These are phyloP conservation scores for Saksenaea oblongispora DNA, from an alignment of 371 early-diverging fungal genomes.

Conservation along the genomic window DNA sequence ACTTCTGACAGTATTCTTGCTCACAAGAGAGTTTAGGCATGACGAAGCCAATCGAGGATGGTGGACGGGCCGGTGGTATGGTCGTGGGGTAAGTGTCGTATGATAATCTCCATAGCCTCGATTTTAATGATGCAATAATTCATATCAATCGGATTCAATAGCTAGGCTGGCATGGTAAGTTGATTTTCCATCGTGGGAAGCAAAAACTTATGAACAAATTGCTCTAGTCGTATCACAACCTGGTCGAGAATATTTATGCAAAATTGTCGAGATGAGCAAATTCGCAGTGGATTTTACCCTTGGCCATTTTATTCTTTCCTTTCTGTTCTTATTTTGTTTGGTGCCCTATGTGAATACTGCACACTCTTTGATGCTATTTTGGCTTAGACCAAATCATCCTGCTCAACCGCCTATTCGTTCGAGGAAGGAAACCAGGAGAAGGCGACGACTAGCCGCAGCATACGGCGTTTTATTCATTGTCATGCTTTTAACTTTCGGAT, in stretches of 20 bases:
- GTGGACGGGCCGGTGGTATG: slow-evolving; percentile 92
- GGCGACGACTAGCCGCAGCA: slow-evolving; percentile 61
- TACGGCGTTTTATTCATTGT: slow-evolving; percentile 73
- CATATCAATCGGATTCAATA: slow-evolving; percentile 7
- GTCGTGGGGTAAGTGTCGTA: slow-evolving; percentile 69
- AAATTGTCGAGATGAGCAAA: slow-evolving; percentile 83
- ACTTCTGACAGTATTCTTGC: slow-evolving; percentile 64
- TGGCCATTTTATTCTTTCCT: slow-evolving; percentile 75
- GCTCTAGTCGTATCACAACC: slow-evolving; percentile 67
- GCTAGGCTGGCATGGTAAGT: slow-evolving; percentile 52
- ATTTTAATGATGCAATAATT: background rate
- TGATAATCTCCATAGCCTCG: background rate
- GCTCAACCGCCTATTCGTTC: slow-evolving; percentile 81
- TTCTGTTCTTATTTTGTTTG: slow-evolving; percentile 68
- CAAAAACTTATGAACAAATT: background rate
- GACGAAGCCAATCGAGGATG: slow-evolving; percentile 83
- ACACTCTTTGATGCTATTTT: slow-evolving; percentile 87
- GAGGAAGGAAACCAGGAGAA: slow-evolving; percentile 56
- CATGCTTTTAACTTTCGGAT: slow-evolving; percentile 58
- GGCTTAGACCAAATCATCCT: slow-evolving; percentile 81
- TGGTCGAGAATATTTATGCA: slow-evolving; percentile 80
- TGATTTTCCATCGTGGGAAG: background rate
- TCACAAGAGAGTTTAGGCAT: slow-evolving; percentile 83
- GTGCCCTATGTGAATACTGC: slow-evolving; percentile 76
- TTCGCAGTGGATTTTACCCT: slow-evolving; percentile 81